Conservation (phyloP, 768 basidiomycete genomes). For the Hypholoma sublateritium region DNA sequence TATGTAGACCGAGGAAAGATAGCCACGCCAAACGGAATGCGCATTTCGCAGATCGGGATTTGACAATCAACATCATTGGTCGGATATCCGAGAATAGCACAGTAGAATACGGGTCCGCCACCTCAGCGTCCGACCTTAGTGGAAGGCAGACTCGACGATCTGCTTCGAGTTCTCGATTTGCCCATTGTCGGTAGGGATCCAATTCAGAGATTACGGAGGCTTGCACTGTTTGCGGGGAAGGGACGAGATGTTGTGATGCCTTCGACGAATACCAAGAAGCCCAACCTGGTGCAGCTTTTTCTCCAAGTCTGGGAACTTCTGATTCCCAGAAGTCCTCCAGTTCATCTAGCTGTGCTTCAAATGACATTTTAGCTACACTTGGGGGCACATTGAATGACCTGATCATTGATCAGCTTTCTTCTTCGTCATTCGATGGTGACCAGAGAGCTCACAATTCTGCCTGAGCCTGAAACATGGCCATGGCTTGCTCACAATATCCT, state of each 20-base stretch:
- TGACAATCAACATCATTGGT: slow-evolving; percentile 50
- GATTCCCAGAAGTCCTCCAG: slow-evolving; percentile 87
- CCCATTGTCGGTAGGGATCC: slow-evolving; percentile 75
- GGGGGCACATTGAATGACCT: slow-evolving; percentile 64
- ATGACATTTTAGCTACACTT: slow-evolving; percentile 38
- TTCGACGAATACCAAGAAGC: slow-evolving; percentile 52
- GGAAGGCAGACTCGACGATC: slow-evolving; percentile 50
- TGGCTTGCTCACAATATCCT: slow-evolving; percentile 77
- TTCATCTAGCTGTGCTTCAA: slow-evolving; percentile 49
- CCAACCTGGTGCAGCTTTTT: slow-evolving; percentile 69
- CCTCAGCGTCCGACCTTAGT: slow-evolving; percentile 51
- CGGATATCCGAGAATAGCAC: slow-evolving; percentile 76
- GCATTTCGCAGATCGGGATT: slow-evolving; percentile 43
- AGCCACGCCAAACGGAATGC: slow-evolving; percentile 71
- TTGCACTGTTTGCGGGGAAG: slow-evolving; percentile 4
- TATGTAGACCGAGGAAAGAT: slow-evolving; percentile 65
- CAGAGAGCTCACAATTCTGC: slow-evolving; percentile 63
- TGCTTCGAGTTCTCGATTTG: slow-evolving; percentile 47
- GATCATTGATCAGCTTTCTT: slow-evolving; percentile 2
- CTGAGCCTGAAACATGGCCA: slow-evolving; percentile 81
- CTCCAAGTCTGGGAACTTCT: slow-evolving; percentile 75
- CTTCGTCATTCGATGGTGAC: no score
- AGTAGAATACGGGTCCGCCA: slow-evolving; percentile 68
- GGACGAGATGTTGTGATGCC: slow-evolving; percentile 23
- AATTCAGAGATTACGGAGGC: slow-evolving; percentile 23